Evolutionary conservation across 73 alveolate species (phyloP).

Genomic region (Tetrahymena thermophila): DNA sequence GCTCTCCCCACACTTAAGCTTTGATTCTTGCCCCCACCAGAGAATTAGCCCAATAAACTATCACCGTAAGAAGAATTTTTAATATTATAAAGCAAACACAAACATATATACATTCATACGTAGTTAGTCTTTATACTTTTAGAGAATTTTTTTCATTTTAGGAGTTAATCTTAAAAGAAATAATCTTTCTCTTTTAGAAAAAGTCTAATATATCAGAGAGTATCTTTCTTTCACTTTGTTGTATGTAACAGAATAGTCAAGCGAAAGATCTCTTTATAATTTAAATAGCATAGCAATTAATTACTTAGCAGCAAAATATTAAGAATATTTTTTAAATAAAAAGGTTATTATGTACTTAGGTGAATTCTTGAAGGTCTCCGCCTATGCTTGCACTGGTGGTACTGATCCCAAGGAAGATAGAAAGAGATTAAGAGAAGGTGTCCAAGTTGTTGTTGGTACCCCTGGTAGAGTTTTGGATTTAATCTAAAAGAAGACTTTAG

Average conservation of each 20-base stretch:
- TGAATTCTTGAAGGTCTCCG: conserved; percentile 70
- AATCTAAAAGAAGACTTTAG: conserved; percentile 78
- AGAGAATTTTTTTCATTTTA: neutral
- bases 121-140: neutral
- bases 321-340: neutral
- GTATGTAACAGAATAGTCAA: too few species aligned
- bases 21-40: conserved; percentile 97
- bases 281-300: neutral
- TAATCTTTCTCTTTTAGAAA: too few species aligned
- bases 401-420: conserved; percentile 82
- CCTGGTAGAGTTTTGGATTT: conserved; percentile 92
- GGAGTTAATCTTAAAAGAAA: too few species aligned
- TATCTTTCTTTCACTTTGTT: too few species aligned
- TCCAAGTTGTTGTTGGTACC: conserved; percentile 88
- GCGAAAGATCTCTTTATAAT: neutral
- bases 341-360: conserved; percentile 66
- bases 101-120: neutral
- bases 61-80: neutral
- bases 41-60: conserved; percentile 90
- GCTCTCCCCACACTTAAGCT: conserved; percentile 82
- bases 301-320: neutral
- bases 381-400: conserved; percentile 88
- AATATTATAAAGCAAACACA: neutral
- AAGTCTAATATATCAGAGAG: too few species aligned
- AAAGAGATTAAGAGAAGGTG: conserved; percentile 71